Evolutionary conservation across 2,329 filamentous ascomycete species (phyloP), one percentile per base, ranked within the genome.

Genomic region (Mycosphaerelloides madeirae): DNA sequence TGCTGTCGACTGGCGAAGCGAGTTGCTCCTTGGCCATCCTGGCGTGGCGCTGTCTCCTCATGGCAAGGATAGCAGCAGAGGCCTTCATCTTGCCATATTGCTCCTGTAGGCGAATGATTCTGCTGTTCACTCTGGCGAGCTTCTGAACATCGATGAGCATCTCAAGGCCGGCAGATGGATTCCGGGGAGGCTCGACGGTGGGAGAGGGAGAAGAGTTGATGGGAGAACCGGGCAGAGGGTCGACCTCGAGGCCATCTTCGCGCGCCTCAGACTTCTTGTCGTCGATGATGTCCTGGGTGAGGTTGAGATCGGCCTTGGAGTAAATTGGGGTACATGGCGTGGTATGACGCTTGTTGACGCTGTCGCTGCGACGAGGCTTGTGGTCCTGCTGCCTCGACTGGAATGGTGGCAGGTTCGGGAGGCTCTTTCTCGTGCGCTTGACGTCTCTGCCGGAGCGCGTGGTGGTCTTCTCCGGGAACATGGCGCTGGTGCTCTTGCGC

Each of bases 101-200:
- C 14, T 29, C 28, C 11, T 29, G 20, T 15, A 40, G 12, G 12
- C 15, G 14, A 6, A n/a, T 29, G 15, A 40, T 40, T 15, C 38
- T 25, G 13, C 38, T 40, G 29, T 40, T 40, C n/a, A 32, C 16
- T 16, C 31, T 40, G 25, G 38, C 29, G 14, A 40, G 38, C 38
- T 40, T 32, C 13, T 31, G 25, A 13, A 40, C 29, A 12, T 12
- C 14, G n/a, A 35, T 6, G 14, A 35, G 19, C 3, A 35, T 15
- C 33, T 35, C 11, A 18, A 4, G 19, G 15, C 33, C 33, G 11
- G 19, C 3, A 15, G 13, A 3, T 7, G 11, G 14, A 15, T 35
- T 19, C 33, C 19, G 16, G 14, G 33, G 33, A 8, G 15, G 6
- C 33, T 35, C 33, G 9, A 12, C 3, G 5, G 9, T 25, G 6